Evolutionary conservation across 306 rosid genomes (phyloP).

Genomic region (Cucumis sativus): Cucumber_9930_V3 NC_026655.2:22164501-22165000

Average conservation of each 20-base stretch:
- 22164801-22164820: too few relatives aligned
- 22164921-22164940: too few relatives aligned
- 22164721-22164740: neutral
- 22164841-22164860: too few relatives aligned
- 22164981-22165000: too few relatives aligned
- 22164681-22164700: neutral
- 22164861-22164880: too few relatives aligned
- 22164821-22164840: too few relatives aligned
- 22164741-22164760: neutral
- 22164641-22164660: neutral
- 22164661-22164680: neutral
- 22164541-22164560: neutral
- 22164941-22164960: too few relatives aligned
- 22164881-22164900: too few relatives aligned
- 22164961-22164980: too few relatives aligned
- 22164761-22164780: neutral
- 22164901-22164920: too few relatives aligned
- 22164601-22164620: neutral
- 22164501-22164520: neutral
- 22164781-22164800: too few relatives aligned
- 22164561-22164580: neutral
- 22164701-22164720: neutral
- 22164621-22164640: neutral
- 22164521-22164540: neutral
- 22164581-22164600: neutral